Evolutionary conservation across 2,329 filamentous ascomycete genomes (phyloP), one percentile per base, ranked within the genome.

Genomic region (Venturia pyrina): DNA sequence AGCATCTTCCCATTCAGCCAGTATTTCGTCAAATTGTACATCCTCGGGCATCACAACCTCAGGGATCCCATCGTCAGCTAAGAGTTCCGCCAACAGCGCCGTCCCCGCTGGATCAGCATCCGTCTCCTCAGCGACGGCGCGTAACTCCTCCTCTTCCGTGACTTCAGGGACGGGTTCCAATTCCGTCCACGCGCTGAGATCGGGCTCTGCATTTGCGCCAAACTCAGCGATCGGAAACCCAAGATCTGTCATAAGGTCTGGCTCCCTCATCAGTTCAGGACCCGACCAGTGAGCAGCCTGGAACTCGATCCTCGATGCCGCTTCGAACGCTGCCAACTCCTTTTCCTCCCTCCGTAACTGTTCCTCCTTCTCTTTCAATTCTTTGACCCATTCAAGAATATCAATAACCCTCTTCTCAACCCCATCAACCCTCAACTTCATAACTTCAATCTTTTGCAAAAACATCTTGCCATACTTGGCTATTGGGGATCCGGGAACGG

Each of bases 341-440:
- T 19, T 34, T 21, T 57, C 53, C 21, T 57, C 28, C 53, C 44
- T 17, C 17, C n/a, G 46, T 6, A 40, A 15, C 17, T 53, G 37
- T 48, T 65, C 62, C 24, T 59, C 53, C 62, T 65, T 63, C 62
- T 62, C 60, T 62, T 34, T 62, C 28, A 62, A 19, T 7, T 62
- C 60, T 44, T 46, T 43, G 43, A 46, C 60, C 60, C 37, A 43
- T 44, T 62, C 60, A 8, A 46, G 21, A 2, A 62, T 46, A 43
- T 62, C 60, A 8, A 62, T 62, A 1, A 43, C 40, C 24, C 37
- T 24, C n/a, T 43, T 62, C 11, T 62, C 43, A 8, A 43, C 13
- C 15, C 60, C 60, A 24, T 62, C 60, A 1, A 62, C 60, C 21
- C 40, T 21, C 17, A 62, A 19, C 17, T 62, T 62, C 40, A 62